Evolutionary conservation across 2,329 filamentous ascomycete genomes (phyloP).

Genomic region (Nemania sp.): DNA sequence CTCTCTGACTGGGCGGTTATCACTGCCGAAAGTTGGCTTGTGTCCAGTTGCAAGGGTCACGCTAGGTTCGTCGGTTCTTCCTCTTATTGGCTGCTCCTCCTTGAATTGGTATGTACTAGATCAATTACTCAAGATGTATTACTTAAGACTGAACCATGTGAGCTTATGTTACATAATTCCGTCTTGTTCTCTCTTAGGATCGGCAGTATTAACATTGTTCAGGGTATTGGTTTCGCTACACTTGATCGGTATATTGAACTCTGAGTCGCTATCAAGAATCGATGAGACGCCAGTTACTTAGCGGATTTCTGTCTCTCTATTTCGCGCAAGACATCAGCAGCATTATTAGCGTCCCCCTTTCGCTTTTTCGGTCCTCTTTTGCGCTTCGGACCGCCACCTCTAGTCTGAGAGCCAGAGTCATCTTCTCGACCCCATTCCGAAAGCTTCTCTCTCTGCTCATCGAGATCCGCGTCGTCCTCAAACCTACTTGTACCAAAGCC

Average conservation of each 20-base stretch:
- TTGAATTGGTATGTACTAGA: constrained; percentile 2
- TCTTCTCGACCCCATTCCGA: constrained; percentile 64
- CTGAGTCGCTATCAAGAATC: background rate
- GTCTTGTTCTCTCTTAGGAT: background rate
- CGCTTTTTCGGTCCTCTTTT: constrained; percentile 76
- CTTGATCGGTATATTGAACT: background rate
- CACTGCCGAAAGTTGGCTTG: background rate
- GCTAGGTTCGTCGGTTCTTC: background rate
- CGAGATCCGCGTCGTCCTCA: constrained; percentile 85
- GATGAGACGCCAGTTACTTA: constrained; percentile 27
- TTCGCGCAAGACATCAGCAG: constrained; percentile 77
- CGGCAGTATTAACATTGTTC: too few relatives aligned
- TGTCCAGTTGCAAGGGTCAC: constrained; percentile 2
- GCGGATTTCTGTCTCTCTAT: constrained; percentile 64
- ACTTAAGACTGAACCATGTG: background rate
- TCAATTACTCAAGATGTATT: background rate
- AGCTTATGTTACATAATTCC: background rate
- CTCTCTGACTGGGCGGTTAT: too few relatives aligned
- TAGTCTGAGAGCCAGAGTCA: constrained; percentile 51
- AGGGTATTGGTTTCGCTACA: background rate
- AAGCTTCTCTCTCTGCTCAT: constrained; percentile 68
- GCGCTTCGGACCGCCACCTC: constrained; percentile 57
- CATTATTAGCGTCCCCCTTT: constrained; percentile 79
- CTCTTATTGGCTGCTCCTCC: constrained; percentile 10
- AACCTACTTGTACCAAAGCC: constrained; percentile 88